A percentile compares a stretch with the other conserved stretches of the same genome.
These are phyloP conservation scores for Eucalyptus pauciflora DNA, from an alignment of 345 rosid species.

Conservation along the genomic window DNA sequence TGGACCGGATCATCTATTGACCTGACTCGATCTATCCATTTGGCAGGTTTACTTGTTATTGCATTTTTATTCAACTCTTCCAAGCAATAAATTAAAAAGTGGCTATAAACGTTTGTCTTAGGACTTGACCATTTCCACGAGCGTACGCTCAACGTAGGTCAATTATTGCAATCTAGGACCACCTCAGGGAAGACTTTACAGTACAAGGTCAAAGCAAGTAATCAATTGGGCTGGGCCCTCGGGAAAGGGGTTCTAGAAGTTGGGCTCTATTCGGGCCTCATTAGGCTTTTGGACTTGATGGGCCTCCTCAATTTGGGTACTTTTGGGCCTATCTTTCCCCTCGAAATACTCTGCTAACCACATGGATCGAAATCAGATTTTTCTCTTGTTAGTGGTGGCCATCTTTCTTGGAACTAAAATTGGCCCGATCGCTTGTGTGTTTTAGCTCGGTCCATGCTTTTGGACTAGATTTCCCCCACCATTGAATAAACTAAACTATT, in stretches of 20 bases:
- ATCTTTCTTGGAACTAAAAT: neutral
- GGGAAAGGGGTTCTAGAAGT: neutral
- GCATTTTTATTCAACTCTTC: neutral
- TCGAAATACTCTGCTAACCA: neutral
- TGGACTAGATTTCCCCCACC: neutral
- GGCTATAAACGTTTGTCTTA: neutral
- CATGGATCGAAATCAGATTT: neutral
- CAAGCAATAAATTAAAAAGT: neutral
- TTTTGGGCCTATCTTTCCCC: neutral
- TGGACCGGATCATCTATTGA: neutral
- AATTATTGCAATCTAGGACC: neutral
- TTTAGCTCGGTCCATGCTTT: neutral
- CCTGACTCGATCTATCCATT: rapidly evolving
- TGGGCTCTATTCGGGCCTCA: neutral
- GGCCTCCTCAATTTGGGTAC: neutral
- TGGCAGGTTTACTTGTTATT: neutral
- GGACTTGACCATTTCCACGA: neutral
- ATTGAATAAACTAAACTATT: neutral
- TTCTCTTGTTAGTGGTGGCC: neutral
- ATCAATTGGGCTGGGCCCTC: neutral
- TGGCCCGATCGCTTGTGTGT: neutral
- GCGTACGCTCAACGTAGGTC: neutral
- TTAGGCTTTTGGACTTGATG: neutral
- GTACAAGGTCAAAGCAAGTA: neutral
- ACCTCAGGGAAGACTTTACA: neutral